Base-by-base conservation (phyloP, 345 rosid species). In the Limnanthes douglasii region DNA sequence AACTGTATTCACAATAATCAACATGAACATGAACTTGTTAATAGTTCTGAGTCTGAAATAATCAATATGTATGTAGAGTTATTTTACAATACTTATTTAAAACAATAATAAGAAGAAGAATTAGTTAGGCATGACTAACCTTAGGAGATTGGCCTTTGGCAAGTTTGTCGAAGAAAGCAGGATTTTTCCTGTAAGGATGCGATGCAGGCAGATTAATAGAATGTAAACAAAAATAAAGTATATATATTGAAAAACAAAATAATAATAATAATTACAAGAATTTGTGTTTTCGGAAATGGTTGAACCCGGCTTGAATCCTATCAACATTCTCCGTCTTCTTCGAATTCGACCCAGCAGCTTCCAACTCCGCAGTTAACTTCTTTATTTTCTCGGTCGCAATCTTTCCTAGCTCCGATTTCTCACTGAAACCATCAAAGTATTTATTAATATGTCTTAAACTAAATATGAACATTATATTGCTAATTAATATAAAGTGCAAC, bases 61-160 rank as follows among this genome's bases (percentile, higher is more conserved):
- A n/a, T n/a, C n/a, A n/a, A n/a, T n/a, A n/a, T n/a, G n/a, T n/a
- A n/a, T n/a, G n/a, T n/a, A n/a, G n/a, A n/a, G n/a, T n/a, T n/a
- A n/a, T n/a, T n/a, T n/a, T n/a, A n/a, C n/a, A n/a, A n/a, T n/a
- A n/a, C n/a, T n/a, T n/a, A n/a, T n/a, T n/a, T n/a, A n/a, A n/a
- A n/a, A n/a, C n/a, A n/a, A n/a, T n/a, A n/a, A n/a, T n/a, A n/a
- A n/a, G n/a, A n/a, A n/a, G n/a, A n/a, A 11, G 36, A 16, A 26
- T n/a, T 21, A 11, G 36, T 13, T 15, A n/a, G 26, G 22, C 5
- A 37, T 15, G 39, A 59, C 59, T 3, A 31, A 56, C 94, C 96
- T 90, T 84, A 11, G 98, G 98, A 51, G 66, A 64, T 54, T 90
- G 98, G 27, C 76, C 78, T 53, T 61, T 78, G 11, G 81, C 75